These are phyloP conservation scores for Pseudonitzschia delicatissima DNA, from an alignment of 108 stramenopile genomes.

Conservation along the genomic window DNA sequence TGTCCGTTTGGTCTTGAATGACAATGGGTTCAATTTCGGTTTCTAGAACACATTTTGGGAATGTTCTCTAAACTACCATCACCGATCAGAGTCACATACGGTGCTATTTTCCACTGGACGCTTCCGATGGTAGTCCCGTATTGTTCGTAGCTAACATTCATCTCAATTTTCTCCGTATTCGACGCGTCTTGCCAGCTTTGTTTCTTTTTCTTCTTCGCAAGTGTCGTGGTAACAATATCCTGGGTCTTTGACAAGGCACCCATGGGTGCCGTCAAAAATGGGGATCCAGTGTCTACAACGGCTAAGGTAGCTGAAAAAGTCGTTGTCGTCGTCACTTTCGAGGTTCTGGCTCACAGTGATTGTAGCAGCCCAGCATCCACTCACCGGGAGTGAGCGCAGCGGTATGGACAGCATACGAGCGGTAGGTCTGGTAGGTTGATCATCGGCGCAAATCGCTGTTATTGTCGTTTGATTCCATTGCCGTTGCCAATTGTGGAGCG, in stretches of 20 bases:
- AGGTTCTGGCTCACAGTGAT: not conserved
- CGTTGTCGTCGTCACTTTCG: not conserved
- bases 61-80: conserved; percentile 3
- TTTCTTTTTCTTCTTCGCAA: conserved; percentile 14
- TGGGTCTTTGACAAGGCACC: too few relatives aligned
- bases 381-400: conserved; percentile 19
- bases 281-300: conserved; percentile 65
- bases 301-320: conserved; percentile 32
- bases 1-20: not conserved
- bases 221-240: too few relatives aligned
- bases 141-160: conserved; percentile 7
- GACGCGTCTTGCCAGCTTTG: conserved; percentile 4
- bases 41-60: conserved; percentile 3
- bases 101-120: conserved; percentile 44
- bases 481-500: not conserved
- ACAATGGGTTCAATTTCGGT: not conserved
- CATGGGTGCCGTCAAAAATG: conserved; percentile 51
- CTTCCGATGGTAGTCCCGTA: conserved; percentile 10
- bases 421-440: not conserved
- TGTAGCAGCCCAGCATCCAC: conserved; percentile 16
- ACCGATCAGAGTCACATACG: conserved; percentile 9
- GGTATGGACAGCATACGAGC: conserved; percentile 3
- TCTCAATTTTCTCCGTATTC: conserved; percentile 26
- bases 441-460: not conserved
- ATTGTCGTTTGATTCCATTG: not conserved